Percentiles rank a stretch among this genome's conserved stretches.
Evolutionary conservation across 1,139 yeast genomes (phyloP).

Genomic region (Lodderomyces theae): DNA sequence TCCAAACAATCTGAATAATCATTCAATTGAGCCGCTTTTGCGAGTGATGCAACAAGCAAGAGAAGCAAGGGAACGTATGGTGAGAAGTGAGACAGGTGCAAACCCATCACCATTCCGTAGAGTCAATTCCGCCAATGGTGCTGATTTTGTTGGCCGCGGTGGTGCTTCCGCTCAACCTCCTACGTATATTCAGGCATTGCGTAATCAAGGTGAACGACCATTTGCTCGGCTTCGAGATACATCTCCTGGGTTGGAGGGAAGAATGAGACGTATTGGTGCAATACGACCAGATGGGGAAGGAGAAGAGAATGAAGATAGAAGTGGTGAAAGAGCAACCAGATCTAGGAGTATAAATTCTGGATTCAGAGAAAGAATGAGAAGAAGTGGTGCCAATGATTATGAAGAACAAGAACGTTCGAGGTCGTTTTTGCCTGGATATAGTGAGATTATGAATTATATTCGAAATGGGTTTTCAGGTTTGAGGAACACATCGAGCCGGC

Average conservation of each 20-base stretch:
- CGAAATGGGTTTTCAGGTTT: conserved; percentile 4
- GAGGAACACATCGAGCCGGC: neutral
- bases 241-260: neutral
- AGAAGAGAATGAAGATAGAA: neutral
- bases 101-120: too few species aligned
- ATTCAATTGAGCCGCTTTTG: neutral
- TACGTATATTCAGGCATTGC: neutral
- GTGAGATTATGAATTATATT: conserved; percentile 3
- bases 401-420: neutral
- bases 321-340: neutral
- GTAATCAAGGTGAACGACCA: neutral
- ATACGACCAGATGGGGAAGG: neutral
- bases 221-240: conserved; percentile 1
- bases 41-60: conserved; percentile 1
- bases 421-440: conserved; percentile 3
- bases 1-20: neutral
- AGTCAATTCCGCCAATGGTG: too few species aligned
- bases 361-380: neutral
- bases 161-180: neutral
- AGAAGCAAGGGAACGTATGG: neutral
- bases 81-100: neutral
- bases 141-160: too few species aligned
- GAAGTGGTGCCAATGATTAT: neutral
- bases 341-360: neutral
- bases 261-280: neutral